Evolutionary conservation across 2,329 filamentous ascomycete species (phyloP), one percentile per base, ranked within the genome.

Genomic region (Aspergillus niger): DNA sequence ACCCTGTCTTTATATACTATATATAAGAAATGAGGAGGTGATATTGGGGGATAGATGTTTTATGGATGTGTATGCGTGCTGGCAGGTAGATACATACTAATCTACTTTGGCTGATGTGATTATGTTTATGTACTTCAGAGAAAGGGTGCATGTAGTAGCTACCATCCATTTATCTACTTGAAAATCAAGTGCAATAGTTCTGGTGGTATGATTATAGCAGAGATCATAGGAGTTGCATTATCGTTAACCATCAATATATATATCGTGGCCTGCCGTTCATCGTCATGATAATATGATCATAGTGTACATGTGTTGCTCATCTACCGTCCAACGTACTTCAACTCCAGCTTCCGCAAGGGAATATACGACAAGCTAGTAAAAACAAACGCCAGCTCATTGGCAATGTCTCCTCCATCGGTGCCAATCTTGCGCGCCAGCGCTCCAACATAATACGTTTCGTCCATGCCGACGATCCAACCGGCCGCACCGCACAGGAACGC

Each of bases 381-480:
- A 3, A 81, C 73, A 44, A 86, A 76, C 1, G 82, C 77, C 47
- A 86, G 74, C 76, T 85, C 76, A 63, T 84, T 84, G 8, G 81
- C 82, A 52, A 84, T 72, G 68, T 84, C 82, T 8, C 81, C 81
- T 17, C 80, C 80, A n/a, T 65, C 63, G 0, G 73, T 70, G 4
- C 81, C 80, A 60, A 84, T 82, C 63, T 74, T 68, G 43, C 67
- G 70, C 1, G 77, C 81, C 53, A 84, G 63, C 2, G 75, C 74
- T 0, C 82, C 83, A 22, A 82, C 73, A 65, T 81, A 85, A 80
- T 82, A 86, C 0, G 82, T 85, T 73, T 86, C 81, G 50, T 79
- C 79, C 85, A 88, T 87, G 1, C 85, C 85, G 68, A 87, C 75
- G 22, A 84, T 76, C 75, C 83, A 85, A 20, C 79, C 81, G 7